Base-by-base conservation (phyloP, 768 basidiomycete species). In the Floccularia luteovirens region DNA sequence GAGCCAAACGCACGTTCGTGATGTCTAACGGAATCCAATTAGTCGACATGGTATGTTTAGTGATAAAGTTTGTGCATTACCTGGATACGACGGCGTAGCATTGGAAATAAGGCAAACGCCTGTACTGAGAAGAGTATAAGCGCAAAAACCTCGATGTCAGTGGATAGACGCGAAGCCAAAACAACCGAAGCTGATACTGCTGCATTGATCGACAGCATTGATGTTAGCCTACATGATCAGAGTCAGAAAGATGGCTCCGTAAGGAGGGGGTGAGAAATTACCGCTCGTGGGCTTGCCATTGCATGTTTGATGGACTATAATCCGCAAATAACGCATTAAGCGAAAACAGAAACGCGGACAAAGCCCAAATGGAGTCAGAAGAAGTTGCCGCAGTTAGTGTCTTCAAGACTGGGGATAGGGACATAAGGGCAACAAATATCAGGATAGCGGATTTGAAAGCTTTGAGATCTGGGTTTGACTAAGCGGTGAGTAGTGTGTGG, bases 331-430 rank as follows among this genome's bases (percentile, higher is more conserved):
- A 64, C 14, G 80, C 70, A 56, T 93, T 90, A 27, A 96, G 64
- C 38, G 77, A 66, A 59, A 97, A 89, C 31, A 98, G 74, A 38
- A 72, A 69, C 3, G 88, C 87, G n/a, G 90, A 78, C 37, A 97
- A 63, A 4, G 94, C 92, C 91, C 91, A 97, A 48, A 98, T 93
- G 21, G 91, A 91, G 58, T 99, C 96, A 10, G 88, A 88, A 27
- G 94, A 96, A 3, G 93, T 97, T 19, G 93, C 90, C 27, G 89
- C 86, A 21, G 91, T 94, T 53, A 99, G 64, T 4, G 94, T 97
- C 53, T 83, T 77, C 41, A 98, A 67, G 7, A 97, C 86, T 11
- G 96, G 96, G 2, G 92, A 83, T 40, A 97, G 69, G 12, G 91
- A 82, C 67, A 96, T 79, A 44, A 99, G 72, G 5, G 88, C 77